Conservation (phyloP, 1,284 basidiomycete genomes). For the Meripilus lineatus region DNA sequence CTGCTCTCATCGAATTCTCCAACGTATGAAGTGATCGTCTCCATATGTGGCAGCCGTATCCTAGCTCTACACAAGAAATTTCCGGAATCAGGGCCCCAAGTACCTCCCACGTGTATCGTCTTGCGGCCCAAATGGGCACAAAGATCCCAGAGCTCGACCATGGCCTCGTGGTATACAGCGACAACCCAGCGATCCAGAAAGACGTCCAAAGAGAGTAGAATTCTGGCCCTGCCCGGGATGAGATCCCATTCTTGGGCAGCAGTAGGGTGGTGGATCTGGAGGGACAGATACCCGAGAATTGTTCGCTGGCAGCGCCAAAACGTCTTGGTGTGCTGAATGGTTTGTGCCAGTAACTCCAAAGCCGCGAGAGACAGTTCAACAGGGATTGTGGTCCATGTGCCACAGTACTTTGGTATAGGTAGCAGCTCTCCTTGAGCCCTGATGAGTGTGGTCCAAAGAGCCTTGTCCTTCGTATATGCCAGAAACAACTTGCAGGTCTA, state of each 20-base stretch:
- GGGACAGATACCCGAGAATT: not conserved
- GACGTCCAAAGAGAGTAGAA: slow-evolving; percentile 20
- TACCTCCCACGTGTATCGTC: not conserved
- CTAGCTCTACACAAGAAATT: slow-evolving; percentile 5
- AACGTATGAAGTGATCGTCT: slow-evolving; percentile 25
- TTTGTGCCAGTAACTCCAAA: not conserved
- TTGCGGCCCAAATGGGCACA: slow-evolving; percentile 3
- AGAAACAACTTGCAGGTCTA: slow-evolving; percentile 17
- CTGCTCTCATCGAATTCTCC: slow-evolving; percentile 20
- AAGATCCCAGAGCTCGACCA: slow-evolving; percentile 26
- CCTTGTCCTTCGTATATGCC: slow-evolving; percentile 14
- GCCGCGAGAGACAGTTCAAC: not conserved
- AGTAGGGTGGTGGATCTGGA: too few species aligned
- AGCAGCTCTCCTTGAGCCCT: not conserved
- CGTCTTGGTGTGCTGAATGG: not conserved
- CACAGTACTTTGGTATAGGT: slow-evolving; percentile 5
- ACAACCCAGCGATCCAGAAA: slow-evolving; percentile 24
- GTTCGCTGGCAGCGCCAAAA: not conserved
- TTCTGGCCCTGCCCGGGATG: slow-evolving; percentile 8
- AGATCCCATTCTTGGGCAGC: too few species aligned
- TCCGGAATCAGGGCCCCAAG: not conserved
- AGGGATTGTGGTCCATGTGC: not conserved
- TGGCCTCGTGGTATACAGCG: slow-evolving; percentile 21
- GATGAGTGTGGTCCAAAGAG: slow-evolving; percentile 19
- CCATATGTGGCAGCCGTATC: slow-evolving; percentile 1